Base-by-base conservation (phyloP, 2,329 filamentous ascomycete genomes). In the Phialophora expanda region DNA sequence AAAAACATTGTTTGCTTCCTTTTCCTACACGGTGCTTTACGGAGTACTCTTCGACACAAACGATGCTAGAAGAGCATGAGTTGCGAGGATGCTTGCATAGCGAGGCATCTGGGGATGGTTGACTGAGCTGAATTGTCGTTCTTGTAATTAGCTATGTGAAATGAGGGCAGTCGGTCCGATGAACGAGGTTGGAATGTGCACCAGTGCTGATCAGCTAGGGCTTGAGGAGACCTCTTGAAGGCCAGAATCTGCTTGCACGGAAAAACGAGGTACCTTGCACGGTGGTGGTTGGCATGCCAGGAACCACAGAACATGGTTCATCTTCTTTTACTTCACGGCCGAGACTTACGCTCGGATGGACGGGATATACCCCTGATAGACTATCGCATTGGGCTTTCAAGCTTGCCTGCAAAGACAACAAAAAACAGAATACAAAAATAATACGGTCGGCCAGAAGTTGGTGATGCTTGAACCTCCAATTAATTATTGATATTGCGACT, bases 101-200 rank as follows among this genome's bases (percentile, higher is more conserved):
- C 57, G 51, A 26, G 46, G 55, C 50, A 61, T 53, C 11, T 34
- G 41, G 54, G 56, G 51, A 51, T 28, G 56, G 57, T 56, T 55
- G 61, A 53, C 28, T 59, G 65, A 51, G 62, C 55, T 57, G 59
- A 30, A 64, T 34, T 41, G 48, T 63, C 54, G 60, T 59, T 64
- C 57, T 66, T 69, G 64, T 69, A 69, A 66, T 69, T 66, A 66
- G 67, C 64, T 62, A 66, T 66, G 64, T 66, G 67, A 62, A 66
- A 69, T 44, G 67, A 66, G 61, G 48, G 61, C 24, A 64, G 64
- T 28, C 38, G 61, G 54, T 65, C 44, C 64, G 51, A 56, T 60
- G 56, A 54, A 53, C 50, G 48, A 60, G 55, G 50, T 64, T 57
- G 30, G 57, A 32, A 44, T 54, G 65, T 61, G 61, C 65, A 56